A percentile compares a stretch with the other conserved stretches of the same genome.
These are phyloP conservation scores for Phallus indusiatus DNA, from an alignment of 768 basidiomycete genomes.

Conservation along the genomic window DNA sequence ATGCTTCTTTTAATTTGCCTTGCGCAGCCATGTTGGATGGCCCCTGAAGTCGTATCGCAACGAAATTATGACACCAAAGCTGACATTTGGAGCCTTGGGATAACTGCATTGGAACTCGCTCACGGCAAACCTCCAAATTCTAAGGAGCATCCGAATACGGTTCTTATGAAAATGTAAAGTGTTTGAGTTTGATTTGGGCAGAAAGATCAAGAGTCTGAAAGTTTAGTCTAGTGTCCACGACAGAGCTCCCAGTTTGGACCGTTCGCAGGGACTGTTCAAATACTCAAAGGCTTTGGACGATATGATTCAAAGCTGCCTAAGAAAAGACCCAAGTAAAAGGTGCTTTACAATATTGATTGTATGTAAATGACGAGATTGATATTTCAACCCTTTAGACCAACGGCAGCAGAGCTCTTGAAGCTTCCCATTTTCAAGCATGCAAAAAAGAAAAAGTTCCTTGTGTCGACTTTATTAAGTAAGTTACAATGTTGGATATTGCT, in stretches of 20 bases:
- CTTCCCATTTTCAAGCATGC: constrained; percentile 71
- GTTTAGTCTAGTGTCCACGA: constrained; percentile 50
- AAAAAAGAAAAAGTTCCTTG: constrained; percentile 72
- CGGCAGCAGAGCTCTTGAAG: constrained; percentile 66
- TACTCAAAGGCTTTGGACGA: constrained; percentile 81
- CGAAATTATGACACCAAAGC: constrained; percentile 76
- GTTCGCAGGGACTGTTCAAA: constrained; percentile 58
- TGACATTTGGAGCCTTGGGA: constrained; percentile 95
- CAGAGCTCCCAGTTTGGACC: constrained; percentile 66
- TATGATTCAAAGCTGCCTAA: constrained; percentile 70
- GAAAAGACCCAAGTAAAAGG: constrained; percentile 78
- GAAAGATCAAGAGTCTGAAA: background rate
- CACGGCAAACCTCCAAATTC: constrained; percentile 84
- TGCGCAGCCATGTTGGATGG: constrained; percentile 87
- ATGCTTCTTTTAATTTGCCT: background rate
- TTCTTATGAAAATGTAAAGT: constrained; percentile 65
- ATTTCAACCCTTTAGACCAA: constrained; percentile 41
- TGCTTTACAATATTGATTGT: constrained; percentile 17
- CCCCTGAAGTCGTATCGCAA: constrained; percentile 85
- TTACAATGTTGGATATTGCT: constrained; percentile 1
- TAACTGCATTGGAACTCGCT: constrained; percentile 85
- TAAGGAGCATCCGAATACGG: constrained; percentile 59
- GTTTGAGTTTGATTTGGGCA: background rate
- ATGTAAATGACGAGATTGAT: background rate
- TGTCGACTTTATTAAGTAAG: constrained; percentile 62